These are phyloP conservation scores for Uronychia setigera DNA, from an alignment of 73 alveolate species.

Conservation along the genomic window DNA sequence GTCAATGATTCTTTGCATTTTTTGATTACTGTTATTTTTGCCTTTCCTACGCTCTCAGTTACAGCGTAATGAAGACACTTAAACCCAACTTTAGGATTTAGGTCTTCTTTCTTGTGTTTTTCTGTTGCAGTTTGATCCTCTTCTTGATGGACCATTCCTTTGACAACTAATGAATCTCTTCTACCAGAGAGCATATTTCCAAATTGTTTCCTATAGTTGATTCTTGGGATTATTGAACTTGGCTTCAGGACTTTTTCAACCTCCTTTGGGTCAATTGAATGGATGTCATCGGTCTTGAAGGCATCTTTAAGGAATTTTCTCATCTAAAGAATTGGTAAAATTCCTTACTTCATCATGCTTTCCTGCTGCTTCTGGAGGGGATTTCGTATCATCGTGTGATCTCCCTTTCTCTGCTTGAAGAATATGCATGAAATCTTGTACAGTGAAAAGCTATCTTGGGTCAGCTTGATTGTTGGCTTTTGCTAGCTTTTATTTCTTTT, in stretches of 20 bases:
- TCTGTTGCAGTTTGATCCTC: background rate
- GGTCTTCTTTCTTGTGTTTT: slow-evolving; percentile 6
- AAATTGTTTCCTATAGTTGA: slow-evolving; percentile 29
- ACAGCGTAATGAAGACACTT: slow-evolving; percentile 65
- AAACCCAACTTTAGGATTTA: slow-evolving; percentile 47
- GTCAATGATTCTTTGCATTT: slow-evolving; percentile 16
- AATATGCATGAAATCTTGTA: slow-evolving; percentile 20
- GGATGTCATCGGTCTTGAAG: slow-evolving; percentile 34
- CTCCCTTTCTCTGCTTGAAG: slow-evolving; percentile 2
- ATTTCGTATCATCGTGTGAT: background rate
- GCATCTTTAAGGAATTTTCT: slow-evolving; percentile 26
- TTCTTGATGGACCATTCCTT: slow-evolving; percentile 16
- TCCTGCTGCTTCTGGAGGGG: slow-evolving; percentile 7
- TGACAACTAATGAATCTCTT: slow-evolving; percentile 38
- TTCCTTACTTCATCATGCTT: background rate
- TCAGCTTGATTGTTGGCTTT: background rate
- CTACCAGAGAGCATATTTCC: slow-evolving; percentile 27
- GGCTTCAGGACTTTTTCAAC: slow-evolving; percentile 29
- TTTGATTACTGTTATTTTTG: slow-evolving; percentile 37
- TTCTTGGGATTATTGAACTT: slow-evolving; percentile 32
- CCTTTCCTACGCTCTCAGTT: slow-evolving; percentile 46
- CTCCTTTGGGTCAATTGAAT: slow-evolving; percentile 27
- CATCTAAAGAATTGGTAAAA: background rate
- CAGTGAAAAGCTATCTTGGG: background rate
- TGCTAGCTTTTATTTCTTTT: background rate